Evolutionary conservation across 1,284 basidiomycete genomes (phyloP).

Genomic region (Gymnopus androsaceus): DNA sequence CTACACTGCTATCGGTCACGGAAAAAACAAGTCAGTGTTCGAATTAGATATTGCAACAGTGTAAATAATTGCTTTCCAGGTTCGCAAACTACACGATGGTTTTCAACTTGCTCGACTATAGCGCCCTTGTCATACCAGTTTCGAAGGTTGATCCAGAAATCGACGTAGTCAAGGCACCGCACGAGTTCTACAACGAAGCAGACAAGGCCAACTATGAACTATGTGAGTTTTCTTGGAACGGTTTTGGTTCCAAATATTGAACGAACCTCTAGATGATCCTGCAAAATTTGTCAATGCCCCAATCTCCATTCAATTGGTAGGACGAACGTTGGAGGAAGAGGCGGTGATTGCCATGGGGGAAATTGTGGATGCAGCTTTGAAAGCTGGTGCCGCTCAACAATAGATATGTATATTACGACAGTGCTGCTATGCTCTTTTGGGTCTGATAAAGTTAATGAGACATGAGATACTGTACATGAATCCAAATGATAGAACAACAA

Average conservation of each 20-base stretch:
- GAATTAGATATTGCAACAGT: not conserved
- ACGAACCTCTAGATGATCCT: slow-evolving; percentile 51
- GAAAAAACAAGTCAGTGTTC: slow-evolving; percentile 41
- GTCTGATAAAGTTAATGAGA: not conserved
- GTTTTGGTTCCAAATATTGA: not conserved
- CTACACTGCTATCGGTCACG: slow-evolving; percentile 57
- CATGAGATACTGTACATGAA: not conserved
- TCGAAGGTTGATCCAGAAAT: slow-evolving; percentile 53
- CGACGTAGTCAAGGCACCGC: slow-evolving; percentile 44
- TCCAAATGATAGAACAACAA: not conserved
- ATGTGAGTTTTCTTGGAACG: slow-evolving; percentile 44
- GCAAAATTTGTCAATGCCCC: slow-evolving; percentile 60
- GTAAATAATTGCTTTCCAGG: slow-evolving; percentile 30
- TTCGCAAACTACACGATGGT: slow-evolving; percentile 55
- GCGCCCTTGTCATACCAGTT: slow-evolving; percentile 68
- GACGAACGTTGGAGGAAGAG: slow-evolving; percentile 73
- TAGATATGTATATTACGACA: not conserved
- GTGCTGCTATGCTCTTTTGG: not conserved
- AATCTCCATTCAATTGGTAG: slow-evolving; percentile 70
- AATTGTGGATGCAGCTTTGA: slow-evolving; percentile 53
- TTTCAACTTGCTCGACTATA: slow-evolving; percentile 73
- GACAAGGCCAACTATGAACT: slow-evolving; percentile 55
- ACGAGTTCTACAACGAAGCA: slow-evolving; percentile 43
- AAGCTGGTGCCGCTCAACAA: slow-evolving; percentile 12
- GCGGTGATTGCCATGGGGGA: slow-evolving; percentile 65